Base-by-base conservation (phyloP, 495 filamentous ascomycete genomes). In the Tuber magnatum region DNA sequence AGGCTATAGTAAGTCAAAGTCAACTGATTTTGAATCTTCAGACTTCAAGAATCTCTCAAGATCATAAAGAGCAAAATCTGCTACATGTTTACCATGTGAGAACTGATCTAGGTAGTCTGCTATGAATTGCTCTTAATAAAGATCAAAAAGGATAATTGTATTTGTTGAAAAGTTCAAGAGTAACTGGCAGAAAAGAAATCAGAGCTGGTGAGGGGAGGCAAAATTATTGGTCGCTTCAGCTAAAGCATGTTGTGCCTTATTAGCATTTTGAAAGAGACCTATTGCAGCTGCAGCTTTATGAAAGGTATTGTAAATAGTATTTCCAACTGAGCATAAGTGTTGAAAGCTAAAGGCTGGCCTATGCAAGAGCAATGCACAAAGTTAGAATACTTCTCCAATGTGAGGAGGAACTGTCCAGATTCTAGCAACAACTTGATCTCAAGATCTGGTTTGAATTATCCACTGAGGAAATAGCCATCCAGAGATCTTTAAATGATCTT, bases 181-280 rank as follows among this genome's bases (percentile, higher is more conserved):
- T 1, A 78, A 10, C 32, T 76, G 76, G 3, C 61, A 46, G 75
- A 76, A 78, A 2, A 78, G 70, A 42, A 80, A 80, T 24, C 46
- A 44, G 8, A 80, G 32, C 32, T 80, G 76, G 20, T 22, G 24
- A 16, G 73, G 68, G 12, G 42, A 40, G 65, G 42, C 73, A 44
- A 77, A 76, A 10, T 41, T 69, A 12, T 71, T 10, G 1, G 71
- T 68, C 5, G 46, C 76, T 40, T 78, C 78, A 48, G 71, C 40
- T 28, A 80, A 41, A 0, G 44, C 40, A 35, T 46, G 22, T 35
- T 73, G 20, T 1, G 39, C 71, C 22, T 78, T 61, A 22, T 46
- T 68, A 12, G 42, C 22, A 42, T 75, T 72, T 3, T 75, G 61
- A 71, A 80, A 80, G 6, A 80, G 20, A 7, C 78, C 76, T 16